phyloP scores from a whole-genome alignment of 1,139 yeast species.

The Candida sanyaensis region DNA sequence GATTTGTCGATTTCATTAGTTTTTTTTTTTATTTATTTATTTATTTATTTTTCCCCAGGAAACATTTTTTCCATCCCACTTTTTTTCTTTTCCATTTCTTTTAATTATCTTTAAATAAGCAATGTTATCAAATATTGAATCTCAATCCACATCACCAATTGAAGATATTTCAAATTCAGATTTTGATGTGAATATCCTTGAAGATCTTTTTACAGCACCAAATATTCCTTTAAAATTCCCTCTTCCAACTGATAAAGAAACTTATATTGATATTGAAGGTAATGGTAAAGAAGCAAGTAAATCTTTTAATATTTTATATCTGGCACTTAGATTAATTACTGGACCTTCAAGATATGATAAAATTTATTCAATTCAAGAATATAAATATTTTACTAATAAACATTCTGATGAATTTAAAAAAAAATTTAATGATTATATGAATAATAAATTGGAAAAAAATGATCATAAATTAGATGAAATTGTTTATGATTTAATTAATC shows the following conservation, averaged over 20 bases:
- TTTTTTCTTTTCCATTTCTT: not conserved
- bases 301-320: constrained; percentile 32
- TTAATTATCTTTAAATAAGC: too few species aligned
- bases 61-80: not conserved
- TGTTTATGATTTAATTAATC: constrained; percentile 39
- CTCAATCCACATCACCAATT: not conserved
- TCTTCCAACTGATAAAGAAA: constrained; percentile 38
- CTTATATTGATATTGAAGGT: constrained; percentile 29
- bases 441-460: constrained; percentile 30
- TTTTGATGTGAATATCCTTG: constrained; percentile 42
- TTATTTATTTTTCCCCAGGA: too few species aligned
- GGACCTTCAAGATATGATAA: constrained; percentile 27
- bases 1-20: too few species aligned
- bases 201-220: constrained; percentile 34
- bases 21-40: too few species aligned
- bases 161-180: constrained; percentile 16
- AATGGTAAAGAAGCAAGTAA: constrained; percentile 26
- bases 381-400: constrained; percentile 37
- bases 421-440: constrained; percentile 33
- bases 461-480: constrained; percentile 41
- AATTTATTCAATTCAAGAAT: constrained; percentile 38
- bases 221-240: constrained; percentile 40
- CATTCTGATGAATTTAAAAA: constrained; percentile 29
- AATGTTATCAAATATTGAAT: not conserved
- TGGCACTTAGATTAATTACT: constrained; percentile 34